Evolutionary conservation across 2,329 filamentous ascomycete species (phyloP), one percentile per base, ranked within the genome.

Genomic region (Kalaharituber pfeilii): DNA sequence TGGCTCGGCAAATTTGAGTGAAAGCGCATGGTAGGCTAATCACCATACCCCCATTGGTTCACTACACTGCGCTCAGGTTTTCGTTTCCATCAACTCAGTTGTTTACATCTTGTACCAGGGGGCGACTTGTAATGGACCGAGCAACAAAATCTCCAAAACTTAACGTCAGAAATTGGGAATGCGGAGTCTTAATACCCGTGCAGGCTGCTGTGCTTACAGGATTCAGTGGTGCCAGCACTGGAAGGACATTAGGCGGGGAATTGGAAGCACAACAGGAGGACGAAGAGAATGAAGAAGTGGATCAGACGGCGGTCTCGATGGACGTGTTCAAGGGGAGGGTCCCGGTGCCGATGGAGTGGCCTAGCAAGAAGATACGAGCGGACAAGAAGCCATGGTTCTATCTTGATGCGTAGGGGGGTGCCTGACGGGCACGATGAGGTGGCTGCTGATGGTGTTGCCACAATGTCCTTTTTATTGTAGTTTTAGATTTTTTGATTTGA

Each of bases 91-190:
- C 13, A 6, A 49, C 26, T 51, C 4, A 3, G 33, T 39, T 15
- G 33, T 26, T 51, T 51, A 22, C 44, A 18, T 39, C 33, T 39
- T 5, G 33, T 39, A 15, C 4, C 58, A 86, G 83, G 89, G 91
- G 89, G 22, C 80, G 80, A 49, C 69, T 94, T 27, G 77, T 81
- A 53, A 80, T 80, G 63, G 82, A 93, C 63, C 79, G 75, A 61
- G 69, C 67, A 6, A 82, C 78, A 2, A 81, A 81, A 57, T 69
- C 76, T 57, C 77, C 79, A 11, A 94, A 86, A 67, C 73, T 96
- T 59, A 87, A 77, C 58, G 87, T 84, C 67, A 80, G 84, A 53
- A 98, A 96, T 67, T 96, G 89, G 88, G 91, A 96, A 69, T 94
- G 87, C 65, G 91, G 91, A 30, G 84, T 98, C 1, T 63, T 96